Percentiles rank a stretch among this genome's conserved stretches.
Conservation (phyloP, 2,329 filamentous ascomycete genomes). For the Aquanectria penicillioides region DNA sequence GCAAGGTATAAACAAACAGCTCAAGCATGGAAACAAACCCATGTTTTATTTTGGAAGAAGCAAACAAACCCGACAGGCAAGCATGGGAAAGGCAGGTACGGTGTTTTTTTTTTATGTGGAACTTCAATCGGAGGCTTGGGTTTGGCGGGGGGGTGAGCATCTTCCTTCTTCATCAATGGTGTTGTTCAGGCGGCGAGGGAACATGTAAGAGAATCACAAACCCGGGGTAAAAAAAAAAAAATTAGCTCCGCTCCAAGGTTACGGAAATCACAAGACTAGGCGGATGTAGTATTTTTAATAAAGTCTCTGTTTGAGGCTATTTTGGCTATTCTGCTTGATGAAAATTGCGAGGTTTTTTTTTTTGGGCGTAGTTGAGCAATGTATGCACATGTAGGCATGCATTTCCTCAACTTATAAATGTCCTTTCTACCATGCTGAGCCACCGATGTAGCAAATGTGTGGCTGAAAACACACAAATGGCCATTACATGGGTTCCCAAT, state of each 20-base stretch:
- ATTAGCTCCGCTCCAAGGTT: constrained; percentile 1
- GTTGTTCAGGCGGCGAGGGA: constrained; percentile 1
- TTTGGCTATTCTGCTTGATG: background rate
- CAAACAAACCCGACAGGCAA: background rate
- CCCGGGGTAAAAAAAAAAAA: constrained; percentile 1
- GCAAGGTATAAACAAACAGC: background rate
- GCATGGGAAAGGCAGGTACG: background rate
- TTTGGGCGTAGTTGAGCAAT: too few relatives aligned
- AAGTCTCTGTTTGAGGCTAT: constrained; percentile 4
- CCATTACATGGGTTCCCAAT: too few relatives aligned
- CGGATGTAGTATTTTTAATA: constrained; percentile 14
- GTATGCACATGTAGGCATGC: too few relatives aligned
- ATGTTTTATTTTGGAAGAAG: background rate
- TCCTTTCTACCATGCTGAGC: too few relatives aligned
- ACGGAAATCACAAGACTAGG: background rate
- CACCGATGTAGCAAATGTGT: too few relatives aligned
- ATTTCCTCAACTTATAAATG: too few relatives aligned
- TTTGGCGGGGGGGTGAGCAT: background rate
- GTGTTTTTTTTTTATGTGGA: constrained; percentile 8
- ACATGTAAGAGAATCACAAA: constrained; percentile 2
- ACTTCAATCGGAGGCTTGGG: too few relatives aligned
- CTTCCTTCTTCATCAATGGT: constrained; percentile 9
- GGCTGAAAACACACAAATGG: too few relatives aligned
- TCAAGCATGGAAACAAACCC: background rate
- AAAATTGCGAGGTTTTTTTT: too few relatives aligned